Conservation (phyloP, 2,329 filamentous ascomycete genomes). For the Dothideomycetes sp. region DNA sequence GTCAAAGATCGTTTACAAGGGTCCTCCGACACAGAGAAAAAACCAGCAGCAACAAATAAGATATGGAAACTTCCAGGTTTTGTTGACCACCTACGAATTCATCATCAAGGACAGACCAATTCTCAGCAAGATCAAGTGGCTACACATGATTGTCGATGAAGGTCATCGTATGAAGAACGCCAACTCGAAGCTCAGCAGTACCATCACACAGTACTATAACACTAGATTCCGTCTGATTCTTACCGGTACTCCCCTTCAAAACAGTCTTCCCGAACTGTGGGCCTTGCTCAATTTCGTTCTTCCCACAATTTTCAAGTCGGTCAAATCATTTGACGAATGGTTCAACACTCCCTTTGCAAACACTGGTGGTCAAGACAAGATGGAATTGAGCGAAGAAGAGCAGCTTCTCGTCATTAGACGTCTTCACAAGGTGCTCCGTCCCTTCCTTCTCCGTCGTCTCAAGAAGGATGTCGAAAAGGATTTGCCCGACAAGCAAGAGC, state of each 20-base stretch:
- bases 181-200: constrained; percentile 89
- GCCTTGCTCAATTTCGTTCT: constrained; percentile 97
- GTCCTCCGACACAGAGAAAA: constrained; percentile 79
- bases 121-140: constrained; percentile 97
- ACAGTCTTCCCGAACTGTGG: constrained; percentile 94
- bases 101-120: constrained; percentile 97
- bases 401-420: constrained; percentile 95
- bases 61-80: constrained; percentile 88
- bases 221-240: constrained; percentile 94
- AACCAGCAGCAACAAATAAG: constrained; percentile 88
- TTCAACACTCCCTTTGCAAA: constrained; percentile 99
- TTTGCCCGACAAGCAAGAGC: constrained; percentile 95
- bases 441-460: constrained; percentile 93
- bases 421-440: constrained; percentile 92
- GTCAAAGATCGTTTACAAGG: constrained; percentile 88
- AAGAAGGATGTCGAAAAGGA: constrained; percentile 99
- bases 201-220: constrained; percentile 88
- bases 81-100: constrained; percentile 97
- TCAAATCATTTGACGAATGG: constrained; percentile 98
- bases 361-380: constrained; percentile 94
- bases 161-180: constrained; percentile 99
- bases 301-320: constrained; percentile 97
- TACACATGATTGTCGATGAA: constrained; percentile 99
- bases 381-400: constrained; percentile 99
- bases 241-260: constrained; percentile 93